A percentile compares a stretch with the other conserved stretches of the same genome.
These are phyloP conservation scores for Olyra latifolia DNA, from an alignment of 176 grass and related monocot genomes.

Conservation along the genomic window DNA sequence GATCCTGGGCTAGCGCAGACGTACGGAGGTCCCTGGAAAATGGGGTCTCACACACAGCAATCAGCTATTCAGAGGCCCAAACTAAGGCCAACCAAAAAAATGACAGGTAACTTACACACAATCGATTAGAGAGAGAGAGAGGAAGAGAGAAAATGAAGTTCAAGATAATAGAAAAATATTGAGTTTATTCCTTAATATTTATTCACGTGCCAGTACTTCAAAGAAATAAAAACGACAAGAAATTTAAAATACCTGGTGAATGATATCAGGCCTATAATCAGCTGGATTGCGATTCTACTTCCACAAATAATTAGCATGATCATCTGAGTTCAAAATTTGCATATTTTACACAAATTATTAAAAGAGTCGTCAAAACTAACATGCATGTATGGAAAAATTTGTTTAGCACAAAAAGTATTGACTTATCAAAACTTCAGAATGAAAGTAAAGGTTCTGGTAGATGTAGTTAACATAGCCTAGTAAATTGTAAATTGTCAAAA, in stretches of 20 bases:
- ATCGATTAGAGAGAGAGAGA: too few species aligned
- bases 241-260: conserved; percentile 68
- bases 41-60: too few species aligned
- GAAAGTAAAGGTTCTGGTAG: background rate
- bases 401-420: background rate
- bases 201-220: too few species aligned
- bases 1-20: too few species aligned
- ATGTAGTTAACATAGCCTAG: background rate
- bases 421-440: background rate
- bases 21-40: too few species aligned
- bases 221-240: too few species aligned
- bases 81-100: background rate
- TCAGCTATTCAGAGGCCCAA: background rate
- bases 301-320: conserved; percentile 86
- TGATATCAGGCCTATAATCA: conserved; percentile 96
- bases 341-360: conserved; percentile 52
- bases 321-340: conserved; percentile 96
- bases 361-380: conserved; percentile 23
- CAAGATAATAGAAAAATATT: too few species aligned
- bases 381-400: background rate
- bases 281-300: conserved; percentile 85
- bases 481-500: background rate
- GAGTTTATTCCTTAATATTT: too few species aligned
- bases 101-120: background rate
- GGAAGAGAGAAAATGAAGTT: too few species aligned